Evolutionary conservation across 2,329 filamentous ascomycete species (phyloP).

Genomic region (Colletotrichum tanaceti): DNA sequence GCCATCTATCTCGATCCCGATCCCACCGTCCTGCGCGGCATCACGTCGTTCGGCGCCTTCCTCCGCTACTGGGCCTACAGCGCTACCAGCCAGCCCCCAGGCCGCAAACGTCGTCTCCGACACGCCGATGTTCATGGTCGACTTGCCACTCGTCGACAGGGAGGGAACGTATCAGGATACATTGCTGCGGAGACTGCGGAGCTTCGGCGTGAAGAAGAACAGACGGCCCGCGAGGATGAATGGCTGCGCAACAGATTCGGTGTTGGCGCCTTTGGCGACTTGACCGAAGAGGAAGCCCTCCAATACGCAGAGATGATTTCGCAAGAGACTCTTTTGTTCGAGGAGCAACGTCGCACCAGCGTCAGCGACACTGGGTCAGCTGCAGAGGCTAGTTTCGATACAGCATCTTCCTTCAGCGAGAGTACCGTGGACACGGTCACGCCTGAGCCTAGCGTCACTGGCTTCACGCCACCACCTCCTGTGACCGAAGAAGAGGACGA

Average conservation of each 20-base stretch:
- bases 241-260: slow-evolving; percentile 85
- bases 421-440: slow-evolving; percentile 62
- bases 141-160: slow-evolving; percentile 62
- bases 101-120: slow-evolving; percentile 81
- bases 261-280: slow-evolving; percentile 73
- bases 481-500: slow-evolving; percentile 60
- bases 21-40: slow-evolving; percentile 83
- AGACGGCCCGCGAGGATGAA: slow-evolving; percentile 73
- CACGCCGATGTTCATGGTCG: slow-evolving; percentile 71
- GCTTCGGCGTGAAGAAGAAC: slow-evolving; percentile 77
- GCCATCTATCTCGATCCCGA: slow-evolving; percentile 90
- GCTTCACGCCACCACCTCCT: slow-evolving; percentile 50
- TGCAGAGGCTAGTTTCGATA: slow-evolving; percentile 59
- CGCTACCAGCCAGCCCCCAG: slow-evolving; percentile 79
- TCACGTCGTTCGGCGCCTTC: slow-evolving; percentile 87
- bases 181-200: slow-evolving; percentile 89
- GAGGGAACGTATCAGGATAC: slow-evolving; percentile 80
- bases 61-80: slow-evolving; percentile 95
- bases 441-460: slow-evolving; percentile 65
- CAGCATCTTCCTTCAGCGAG: slow-evolving; percentile 56
- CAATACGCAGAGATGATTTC: slow-evolving; percentile 75
- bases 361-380: slow-evolving; percentile 63
- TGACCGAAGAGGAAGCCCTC: slow-evolving; percentile 74
- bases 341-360: slow-evolving; percentile 67
- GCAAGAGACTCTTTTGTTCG: slow-evolving; percentile 67